Evolutionary conservation across 2,329 filamentous ascomycete species (phyloP), one percentile per base, ranked within the genome.

Genomic region (Bipolaris zeicola): DNA sequence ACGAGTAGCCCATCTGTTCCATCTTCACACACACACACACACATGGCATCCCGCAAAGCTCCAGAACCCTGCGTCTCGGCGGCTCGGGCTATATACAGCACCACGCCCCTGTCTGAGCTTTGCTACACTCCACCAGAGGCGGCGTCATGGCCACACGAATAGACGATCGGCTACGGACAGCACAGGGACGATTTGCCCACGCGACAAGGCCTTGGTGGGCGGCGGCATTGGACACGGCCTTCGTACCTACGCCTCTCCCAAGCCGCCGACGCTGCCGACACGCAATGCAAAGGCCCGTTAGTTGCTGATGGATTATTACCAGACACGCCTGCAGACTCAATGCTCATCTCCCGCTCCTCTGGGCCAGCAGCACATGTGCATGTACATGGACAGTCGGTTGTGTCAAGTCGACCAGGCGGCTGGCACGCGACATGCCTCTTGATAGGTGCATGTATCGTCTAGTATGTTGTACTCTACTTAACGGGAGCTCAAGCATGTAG

Each of bases 1-100:
- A 61, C 63, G 63, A 66, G 60, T 64, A 66, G 60, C 62, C 57
- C 59, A 50, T 50, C 52, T 50, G 57, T 62, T 60, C 55, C 54
- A 52, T 50, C 33, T 55, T 44, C 58, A 55, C 54, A 54, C 16
- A 16, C 16, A 54, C 16, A 16, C 16, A 16, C 16, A 16, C 63
- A 55, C 63, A 65, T 64, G 63, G 63, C 58, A 58, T 54, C 53
- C 62, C 62, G 51, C 60, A 50, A 39, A 65, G 59, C 59, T 60
- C 62, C 55, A 63, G 61, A 57, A 49, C 58, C 52, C 55, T 58
- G 58, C 50, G 55, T 58, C 53, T 57, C 52, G 50, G 55, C 50
- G 55, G 48, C 54, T 57, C 52, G 50, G 55, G 28, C 62, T 54
- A 57, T 58, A 55, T 54, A 48, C 60, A 45, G 55, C 53, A 49